A percentile compares a stretch with the other conserved stretches of the same genome.
Conservation (phyloP, 1,284 basidiomycete species). For the Cystobasidium slooffiae region DNA sequence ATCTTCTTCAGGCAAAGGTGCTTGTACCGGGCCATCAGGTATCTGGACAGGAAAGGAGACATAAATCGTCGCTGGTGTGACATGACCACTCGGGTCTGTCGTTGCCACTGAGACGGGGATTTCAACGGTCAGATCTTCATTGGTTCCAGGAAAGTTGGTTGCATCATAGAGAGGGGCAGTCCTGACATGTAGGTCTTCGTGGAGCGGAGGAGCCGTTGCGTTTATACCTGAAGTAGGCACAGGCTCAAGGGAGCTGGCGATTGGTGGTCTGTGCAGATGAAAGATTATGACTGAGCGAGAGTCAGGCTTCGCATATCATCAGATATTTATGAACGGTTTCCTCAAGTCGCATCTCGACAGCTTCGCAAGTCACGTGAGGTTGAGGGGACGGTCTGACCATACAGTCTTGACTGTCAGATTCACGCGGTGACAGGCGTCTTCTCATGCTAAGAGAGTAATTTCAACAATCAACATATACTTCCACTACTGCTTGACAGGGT, state of each 20-base stretch:
- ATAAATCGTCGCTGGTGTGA: not conserved
- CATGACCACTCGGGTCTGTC: not conserved
- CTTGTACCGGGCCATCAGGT: not conserved
- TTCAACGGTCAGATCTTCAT: not conserved
- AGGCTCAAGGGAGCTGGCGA: too few species aligned
- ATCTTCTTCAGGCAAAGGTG: too few species aligned
- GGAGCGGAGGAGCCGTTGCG: not conserved
- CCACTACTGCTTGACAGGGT: not conserved
- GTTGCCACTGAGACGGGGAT: not conserved
- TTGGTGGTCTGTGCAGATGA: too few species aligned
- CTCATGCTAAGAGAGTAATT: not conserved
- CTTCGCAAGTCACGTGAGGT: too few species aligned
- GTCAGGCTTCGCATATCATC: too few species aligned
- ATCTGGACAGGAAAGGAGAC: not conserved
- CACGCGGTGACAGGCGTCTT: too few species aligned
- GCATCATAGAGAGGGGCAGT: not conserved
- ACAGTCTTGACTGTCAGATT: too few species aligned
- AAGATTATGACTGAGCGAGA: too few species aligned
- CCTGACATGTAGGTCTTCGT: not conserved
- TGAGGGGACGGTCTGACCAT: too few species aligned
- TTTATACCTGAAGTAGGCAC: too few species aligned
- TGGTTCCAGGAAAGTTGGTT: not conserved
- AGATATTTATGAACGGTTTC: too few species aligned
- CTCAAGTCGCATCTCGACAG: too few species aligned
- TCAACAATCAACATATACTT: conserved; percentile 18